Evolutionary conservation across 2,329 filamentous ascomycete genomes (phyloP), one percentile per base, ranked within the genome.

Genomic region (Aspergillus glaucus): DNA sequence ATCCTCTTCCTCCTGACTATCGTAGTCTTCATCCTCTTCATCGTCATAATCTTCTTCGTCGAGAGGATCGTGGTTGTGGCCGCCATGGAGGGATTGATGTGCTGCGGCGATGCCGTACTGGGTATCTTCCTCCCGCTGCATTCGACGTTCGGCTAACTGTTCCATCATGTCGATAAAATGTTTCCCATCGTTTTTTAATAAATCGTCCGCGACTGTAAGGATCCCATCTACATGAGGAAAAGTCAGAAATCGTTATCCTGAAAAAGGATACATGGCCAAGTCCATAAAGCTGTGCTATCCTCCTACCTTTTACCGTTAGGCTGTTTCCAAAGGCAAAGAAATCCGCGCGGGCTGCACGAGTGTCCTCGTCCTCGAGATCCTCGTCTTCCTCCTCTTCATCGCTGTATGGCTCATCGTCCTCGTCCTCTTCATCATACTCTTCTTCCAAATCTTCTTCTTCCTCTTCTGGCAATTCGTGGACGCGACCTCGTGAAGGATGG

Each of bases 111-210:
- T 77, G 64, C 84, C 78, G 61, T 82, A 81, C 58, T 85, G 84
- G 45, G 88, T 88, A 66, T 96, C 90, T 72, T 93, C 91, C 75
- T 97, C 92, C 59, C 93, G 86, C 65, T 91, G 88, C 92, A 98
- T 96, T 61, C 93, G 84, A 62, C 92, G 88, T 74, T 98, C 93
- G 34, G 93, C 93, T 61, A 98, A 80, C 74, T 97, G 92, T 70
- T 98, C 93, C 93, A 98, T 98, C 93, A 98, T 98, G 69, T 98
- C 93, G 71, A 98, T 98, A 75, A 98, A 98, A 66, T 95, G 95
- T 72, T 95, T 95, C 63, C 93, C 93, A 71, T 98, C 93, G 72
- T 98, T 98, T 72, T 97, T 97, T 55, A 98, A 81, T 57, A 98
- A 79, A 73, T 98, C 93, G 76, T 98, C 93, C 69, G 93, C 93